These are phyloP conservation scores for Nitzschia sp. DNA, from an alignment of 108 stramenopile species.

Conservation along the genomic window DNA sequence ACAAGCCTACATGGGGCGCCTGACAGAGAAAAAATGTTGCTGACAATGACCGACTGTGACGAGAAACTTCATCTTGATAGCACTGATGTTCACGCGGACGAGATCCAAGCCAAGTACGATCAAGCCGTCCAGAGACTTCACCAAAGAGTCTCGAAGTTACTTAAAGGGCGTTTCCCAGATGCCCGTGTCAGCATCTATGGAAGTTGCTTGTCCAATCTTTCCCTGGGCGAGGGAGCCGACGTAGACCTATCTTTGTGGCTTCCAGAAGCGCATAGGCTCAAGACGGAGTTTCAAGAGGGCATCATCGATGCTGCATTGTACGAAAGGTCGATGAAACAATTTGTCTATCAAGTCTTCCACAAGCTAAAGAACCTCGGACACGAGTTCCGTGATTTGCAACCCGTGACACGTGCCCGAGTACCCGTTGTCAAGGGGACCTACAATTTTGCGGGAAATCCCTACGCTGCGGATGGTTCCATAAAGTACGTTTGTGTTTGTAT, in stretches of 20 bases:
- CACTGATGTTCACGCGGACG: background rate
- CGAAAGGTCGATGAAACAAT: constrained; percentile 51
- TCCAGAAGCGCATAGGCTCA: constrained; percentile 39
- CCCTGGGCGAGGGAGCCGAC: constrained; percentile 68
- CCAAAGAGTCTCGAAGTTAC: constrained; percentile 16
- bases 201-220: constrained; percentile 68
- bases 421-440: constrained; percentile 79
- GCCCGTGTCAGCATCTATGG: constrained; percentile 65
- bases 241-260: constrained; percentile 71
- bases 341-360: constrained; percentile 50
- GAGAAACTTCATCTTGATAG: background rate
- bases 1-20: background rate
- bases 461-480: constrained; percentile 60
- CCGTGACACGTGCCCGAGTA: constrained; percentile 68
- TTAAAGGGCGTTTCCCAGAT: constrained; percentile 30
- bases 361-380: constrained; percentile 19
- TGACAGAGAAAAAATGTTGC: background rate
- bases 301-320: constrained; percentile 43
- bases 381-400: constrained; percentile 50
- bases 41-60: background rate
- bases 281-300: constrained; percentile 53
- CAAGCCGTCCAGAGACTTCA: constrained; percentile 32
- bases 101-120: constrained; percentile 22
- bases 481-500: constrained; percentile 26
- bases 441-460: constrained; percentile 60